Base-by-base conservation (phyloP, 805 yeast genomes). In the Danielozyma ontarioensis region DNA sequence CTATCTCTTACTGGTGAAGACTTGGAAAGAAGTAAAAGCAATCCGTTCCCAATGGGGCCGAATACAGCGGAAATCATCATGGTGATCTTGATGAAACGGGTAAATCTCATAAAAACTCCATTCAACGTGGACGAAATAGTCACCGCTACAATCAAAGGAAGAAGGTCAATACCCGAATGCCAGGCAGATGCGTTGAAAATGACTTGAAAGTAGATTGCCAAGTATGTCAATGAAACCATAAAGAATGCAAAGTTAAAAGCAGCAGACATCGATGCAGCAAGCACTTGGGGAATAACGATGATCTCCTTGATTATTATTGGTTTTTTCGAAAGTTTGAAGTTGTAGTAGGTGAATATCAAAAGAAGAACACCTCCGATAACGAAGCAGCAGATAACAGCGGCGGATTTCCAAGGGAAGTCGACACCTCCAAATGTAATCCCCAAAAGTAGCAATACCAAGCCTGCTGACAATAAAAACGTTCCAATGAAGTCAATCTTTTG, bases 351-450 rank as follows among this genome's bases (percentile, higher is more conserved):
- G 30, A 74, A 73, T 0, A 36, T 40, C 7, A 59, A 39, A 4
- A 64, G 25, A 2, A 67, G 35, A 2, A 64, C 12, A 1, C 68
- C 65, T 6, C 80, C 78, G 23, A 77, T 25, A 6, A 72, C 53
- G 32, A 78, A 65, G 33, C 70, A 69, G 8, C 55, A 42, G 5
- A 79, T 68, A 3, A 75, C 73, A 3, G 73, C 66, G n/a, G 74
- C 72, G 0, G 80, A 70, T 2, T 55, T 48, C 85, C 85, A 80
- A 1, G 73, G 54, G 44, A 53, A 67, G 22, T 67, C 59, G 23
- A 57, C 51, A 2, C 80, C 78, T 13, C 83, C 83, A 43, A 77
- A 70, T 0, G 80, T 68, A 24, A 78, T 49, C 0, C 69, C 83
- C 28, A 71, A 54, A 34, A 68, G 52, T 1, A 74, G 36, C 28